phyloP scores from a whole-genome alignment of 139 green algal genomes.

The Dunaliella primolecta region DNA sequence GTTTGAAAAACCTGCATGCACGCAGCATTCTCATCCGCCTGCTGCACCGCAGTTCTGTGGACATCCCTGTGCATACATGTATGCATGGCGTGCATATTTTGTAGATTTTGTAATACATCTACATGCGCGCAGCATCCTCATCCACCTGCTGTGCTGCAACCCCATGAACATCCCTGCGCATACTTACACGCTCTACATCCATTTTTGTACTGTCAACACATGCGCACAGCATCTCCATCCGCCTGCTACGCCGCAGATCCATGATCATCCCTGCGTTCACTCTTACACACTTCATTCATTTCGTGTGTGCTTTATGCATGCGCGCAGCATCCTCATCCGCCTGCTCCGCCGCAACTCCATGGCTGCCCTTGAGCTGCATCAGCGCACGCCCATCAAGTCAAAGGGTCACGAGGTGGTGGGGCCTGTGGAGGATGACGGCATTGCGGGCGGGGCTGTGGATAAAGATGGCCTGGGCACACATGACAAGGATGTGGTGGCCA shows the following conservation, averaged over 20 bases:
- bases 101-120: no score
- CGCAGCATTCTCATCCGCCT: constrained; percentile 64
- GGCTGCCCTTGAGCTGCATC: constrained; percentile 76
- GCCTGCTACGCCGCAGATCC: constrained; percentile 81
- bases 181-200: no score
- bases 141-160: constrained; percentile 80
- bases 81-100: no score
- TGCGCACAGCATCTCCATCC: constrained; percentile 51
- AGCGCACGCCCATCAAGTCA: constrained; percentile 25
- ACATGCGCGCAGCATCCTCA: constrained; percentile 44
- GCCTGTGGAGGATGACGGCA: background rate
- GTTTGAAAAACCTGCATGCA: no score
- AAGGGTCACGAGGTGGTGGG: background rate
- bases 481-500: constrained; percentile 19
- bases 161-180: constrained; percentile 77
- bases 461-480: background rate
- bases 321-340: constrained; percentile 56
- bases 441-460: background rate
- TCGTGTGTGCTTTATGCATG: no score
- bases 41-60: constrained; percentile 80
- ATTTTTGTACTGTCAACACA: no score
- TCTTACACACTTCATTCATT: no score
- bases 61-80: constrained; percentile 77
- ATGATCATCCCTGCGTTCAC: constrained; percentile 78
- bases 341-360: constrained; percentile 85